Conservation (phyloP, 768 basidiomycete species). For the Sutorius australiensis region DNA sequence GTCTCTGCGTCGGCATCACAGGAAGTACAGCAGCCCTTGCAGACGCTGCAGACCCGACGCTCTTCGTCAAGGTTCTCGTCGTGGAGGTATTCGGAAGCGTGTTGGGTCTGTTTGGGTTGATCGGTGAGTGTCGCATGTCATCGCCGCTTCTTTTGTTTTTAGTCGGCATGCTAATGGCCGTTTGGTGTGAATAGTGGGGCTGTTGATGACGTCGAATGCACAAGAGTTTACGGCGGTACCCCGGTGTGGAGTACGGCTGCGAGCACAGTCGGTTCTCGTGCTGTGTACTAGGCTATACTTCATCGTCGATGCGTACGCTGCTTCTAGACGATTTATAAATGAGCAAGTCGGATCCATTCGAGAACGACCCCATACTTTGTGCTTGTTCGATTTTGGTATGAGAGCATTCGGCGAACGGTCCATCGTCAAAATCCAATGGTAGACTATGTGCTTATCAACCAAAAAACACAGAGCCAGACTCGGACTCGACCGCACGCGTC, state of each 20-base stretch:
- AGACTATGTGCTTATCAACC: too few relatives aligned
- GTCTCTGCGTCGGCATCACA: constrained; percentile 89
- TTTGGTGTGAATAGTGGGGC: constrained; percentile 51
- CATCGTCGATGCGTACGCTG: background rate
- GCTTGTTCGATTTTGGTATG: background rate
- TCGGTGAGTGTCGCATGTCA: constrained; percentile 56
- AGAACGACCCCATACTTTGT: background rate
- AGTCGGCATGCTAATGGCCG: background rate
- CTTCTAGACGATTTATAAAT: background rate
- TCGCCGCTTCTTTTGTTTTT: background rate
- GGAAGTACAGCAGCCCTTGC: constrained; percentile 94
- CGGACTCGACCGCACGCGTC: too few relatives aligned
- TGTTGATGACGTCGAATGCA: constrained; percentile 74
- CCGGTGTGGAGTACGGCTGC: constrained; percentile 31
- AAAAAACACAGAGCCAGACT: too few relatives aligned
- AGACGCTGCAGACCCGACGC: constrained; percentile 89
- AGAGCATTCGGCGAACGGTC: background rate
- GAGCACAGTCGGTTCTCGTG: constrained; percentile 30
- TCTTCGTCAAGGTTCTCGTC: constrained; percentile 96
- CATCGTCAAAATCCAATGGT: background rate
- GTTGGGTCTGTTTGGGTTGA: constrained; percentile 88
- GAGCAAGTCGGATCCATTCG: background rate
- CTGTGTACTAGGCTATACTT: constrained; percentile 26
- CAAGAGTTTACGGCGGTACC: constrained; percentile 45
- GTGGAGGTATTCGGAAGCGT: constrained; percentile 94